These are phyloP conservation scores for Aspergillus sp. DNA, from an alignment of 2,329 filamentous ascomycete species.

Conservation along the genomic window DNA sequence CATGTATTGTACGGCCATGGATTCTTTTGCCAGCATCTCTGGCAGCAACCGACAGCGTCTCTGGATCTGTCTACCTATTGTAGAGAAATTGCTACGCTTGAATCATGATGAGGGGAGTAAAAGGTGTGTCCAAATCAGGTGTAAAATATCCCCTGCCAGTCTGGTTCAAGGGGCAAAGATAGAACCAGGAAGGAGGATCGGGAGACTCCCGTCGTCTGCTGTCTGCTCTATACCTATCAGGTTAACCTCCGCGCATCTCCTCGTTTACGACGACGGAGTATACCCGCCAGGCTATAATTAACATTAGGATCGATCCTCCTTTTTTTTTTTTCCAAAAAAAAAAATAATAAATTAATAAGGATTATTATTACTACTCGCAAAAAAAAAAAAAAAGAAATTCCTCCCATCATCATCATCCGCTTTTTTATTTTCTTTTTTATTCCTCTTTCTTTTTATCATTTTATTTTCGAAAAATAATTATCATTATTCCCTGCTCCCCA, in stretches of 20 bases:
- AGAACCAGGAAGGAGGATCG: neutral
- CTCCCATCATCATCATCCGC: neutral
- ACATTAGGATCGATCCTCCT: neutral
- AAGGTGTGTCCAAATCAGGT: neutral
- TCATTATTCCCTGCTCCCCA: constrained; percentile 18
- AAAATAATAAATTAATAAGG: neutral
- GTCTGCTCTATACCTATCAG: neutral
- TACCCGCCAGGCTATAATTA: constrained; percentile 1
- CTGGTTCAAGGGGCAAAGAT: neutral
- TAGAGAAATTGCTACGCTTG: neutral
- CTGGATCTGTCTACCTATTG: neutral
- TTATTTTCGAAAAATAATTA: constrained; percentile 1
- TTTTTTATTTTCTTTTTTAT: neutral
- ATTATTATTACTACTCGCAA: neutral
- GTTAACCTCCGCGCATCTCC: neutral
- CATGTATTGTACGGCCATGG: neutral
- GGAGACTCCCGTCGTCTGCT: neutral
- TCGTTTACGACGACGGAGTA: constrained; percentile 2
- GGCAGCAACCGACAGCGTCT: neutral
- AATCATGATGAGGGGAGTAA: neutral
- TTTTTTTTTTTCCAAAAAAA: neutral
- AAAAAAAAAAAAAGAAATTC: neutral
- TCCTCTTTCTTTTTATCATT: neutral
- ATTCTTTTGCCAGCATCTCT: neutral
- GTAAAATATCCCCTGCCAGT: neutral